Conservation (phyloP, 1,284 basidiomycete species). For the Meripilus lineatus region DNA sequence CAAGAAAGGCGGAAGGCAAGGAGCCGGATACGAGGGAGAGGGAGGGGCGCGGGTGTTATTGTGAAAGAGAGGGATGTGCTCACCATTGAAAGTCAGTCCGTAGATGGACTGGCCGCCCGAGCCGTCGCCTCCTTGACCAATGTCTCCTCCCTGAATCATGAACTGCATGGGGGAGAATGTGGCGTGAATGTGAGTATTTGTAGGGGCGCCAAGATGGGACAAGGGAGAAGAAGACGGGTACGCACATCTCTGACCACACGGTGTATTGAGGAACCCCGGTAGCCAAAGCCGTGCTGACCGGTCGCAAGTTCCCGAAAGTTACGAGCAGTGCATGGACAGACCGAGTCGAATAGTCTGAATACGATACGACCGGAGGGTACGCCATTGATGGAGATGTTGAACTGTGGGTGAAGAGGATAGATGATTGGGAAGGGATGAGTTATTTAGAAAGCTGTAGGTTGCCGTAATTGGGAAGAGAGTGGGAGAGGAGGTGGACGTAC, state of each 20-base stretch:
- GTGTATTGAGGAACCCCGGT: slow-evolving; percentile 70
- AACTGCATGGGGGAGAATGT: slow-evolving; percentile 19
- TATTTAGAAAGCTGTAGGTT: background rate
- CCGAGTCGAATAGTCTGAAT: slow-evolving; percentile 78
- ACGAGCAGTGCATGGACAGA: slow-evolving; percentile 69
- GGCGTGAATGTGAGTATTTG: background rate
- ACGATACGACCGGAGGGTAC: slow-evolving; percentile 63
- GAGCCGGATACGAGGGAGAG: too few species aligned
- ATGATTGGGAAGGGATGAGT: background rate
- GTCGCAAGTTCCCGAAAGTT: slow-evolving; percentile 94
- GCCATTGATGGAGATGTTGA: slow-evolving; percentile 72
- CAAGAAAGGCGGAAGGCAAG: too few species aligned
- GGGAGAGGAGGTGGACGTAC: too few species aligned
- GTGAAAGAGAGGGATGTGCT: too few species aligned
- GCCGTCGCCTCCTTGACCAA: slow-evolving; percentile 39
- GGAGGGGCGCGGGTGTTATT: too few species aligned
- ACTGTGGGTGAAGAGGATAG: slow-evolving; percentile 36
- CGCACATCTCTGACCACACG: slow-evolving; percentile 60
- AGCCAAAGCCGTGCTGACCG: slow-evolving; percentile 66
- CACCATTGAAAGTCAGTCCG: slow-evolving; percentile 24
- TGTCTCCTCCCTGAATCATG: slow-evolving; percentile 35
- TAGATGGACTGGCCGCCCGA: slow-evolving; percentile 49
- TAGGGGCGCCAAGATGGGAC: background rate
- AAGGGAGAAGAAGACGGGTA: slow-evolving; percentile 3
- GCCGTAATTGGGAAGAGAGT: background rate